Base-by-base conservation (phyloP, 257 asterid species). In the Fraxinus excelsior region DNA sequence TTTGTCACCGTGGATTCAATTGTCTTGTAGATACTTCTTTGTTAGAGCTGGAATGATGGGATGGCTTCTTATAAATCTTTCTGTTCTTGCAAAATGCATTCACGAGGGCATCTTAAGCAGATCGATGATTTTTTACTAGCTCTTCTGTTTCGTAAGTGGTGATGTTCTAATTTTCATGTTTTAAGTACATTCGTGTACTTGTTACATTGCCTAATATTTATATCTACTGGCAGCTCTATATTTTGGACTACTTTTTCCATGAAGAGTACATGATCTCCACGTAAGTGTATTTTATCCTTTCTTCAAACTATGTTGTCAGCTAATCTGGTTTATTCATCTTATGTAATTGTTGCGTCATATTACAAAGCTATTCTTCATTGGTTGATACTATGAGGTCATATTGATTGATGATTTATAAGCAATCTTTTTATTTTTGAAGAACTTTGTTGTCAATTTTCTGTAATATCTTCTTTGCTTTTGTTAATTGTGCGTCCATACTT, bases 41-140 rank as follows among this genome's bases (percentile, higher is more conserved):
- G 99, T 96, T 85, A 91, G 97, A 92, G 98, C 99, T 80, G 98
- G 99, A 78, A 96, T 96, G 99, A 91, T 93, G 97, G 99, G 98
- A 79, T 93, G 98, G 97, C 88, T 96, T 79, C 94, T 96, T 77
- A 93, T 96, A 85, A 96, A 96, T 85, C 93, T 93, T n/a, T 96
- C 97, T 74, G 92, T 93, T 82, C 93, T 96, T 71, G 86, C 86
- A 70, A 93, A 88, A 84, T 90, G 91, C 88, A 74, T 89, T 77
- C 90, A 88, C 68, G 94, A 87, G 80, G 74, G 80, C 79, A 82
- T 78, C 80, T 73, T 96, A 79, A 90, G 90, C 85, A 89, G 68
- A 79, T 90, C 98, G 34, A 92, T 96, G 97, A 85, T 88, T 86
- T 92, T 93, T 67, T 93, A 91, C 90, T 97, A 96, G 90, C 82